A percentile compares a stretch with the other conserved stretches of the same genome.
These are phyloP conservation scores for Diaporthe australafricana DNA, from an alignment of 2,329 filamentous ascomycete species.

Conservation along the genomic window DNA sequence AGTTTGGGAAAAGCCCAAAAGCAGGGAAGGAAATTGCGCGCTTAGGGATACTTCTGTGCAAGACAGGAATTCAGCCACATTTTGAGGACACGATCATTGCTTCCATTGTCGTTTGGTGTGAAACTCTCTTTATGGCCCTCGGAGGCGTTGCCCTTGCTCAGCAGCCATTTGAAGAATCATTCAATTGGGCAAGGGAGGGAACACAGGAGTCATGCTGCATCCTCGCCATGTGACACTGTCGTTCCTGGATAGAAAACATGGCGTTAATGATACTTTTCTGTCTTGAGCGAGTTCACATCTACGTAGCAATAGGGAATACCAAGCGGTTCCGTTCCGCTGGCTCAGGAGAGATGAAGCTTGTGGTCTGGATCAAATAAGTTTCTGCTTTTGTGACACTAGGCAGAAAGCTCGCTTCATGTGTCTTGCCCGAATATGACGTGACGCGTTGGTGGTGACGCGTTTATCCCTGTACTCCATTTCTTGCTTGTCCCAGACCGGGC, in stretches of 20 bases:
- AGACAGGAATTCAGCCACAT: not conserved
- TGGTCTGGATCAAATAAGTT: not conserved
- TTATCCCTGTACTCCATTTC: no score
- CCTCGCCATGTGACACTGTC: not conserved
- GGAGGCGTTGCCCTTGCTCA: not conserved
- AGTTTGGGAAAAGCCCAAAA: not conserved
- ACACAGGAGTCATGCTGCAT: not conserved
- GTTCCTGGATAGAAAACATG: not conserved
- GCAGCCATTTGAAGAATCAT: not conserved
- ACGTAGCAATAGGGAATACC: not conserved
- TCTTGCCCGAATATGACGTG: no score
- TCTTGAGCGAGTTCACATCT: not conserved
- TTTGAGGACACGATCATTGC: not conserved
- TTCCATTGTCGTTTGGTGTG: not conserved
- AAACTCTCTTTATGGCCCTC: not conserved
- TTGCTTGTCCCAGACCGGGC: no score
- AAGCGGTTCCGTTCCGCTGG: not conserved
- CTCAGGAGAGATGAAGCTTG: not conserved
- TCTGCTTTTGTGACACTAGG: not conserved
- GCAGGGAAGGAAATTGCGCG: not conserved
- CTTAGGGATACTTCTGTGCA: not conserved
- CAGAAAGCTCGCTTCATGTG: no score
- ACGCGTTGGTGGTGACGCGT: no score
- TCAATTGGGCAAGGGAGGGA: not conserved
- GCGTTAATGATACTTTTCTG: not conserved